Conservation (phyloP, 345 rosid genomes). For the Dovyalis caffra region DNA sequence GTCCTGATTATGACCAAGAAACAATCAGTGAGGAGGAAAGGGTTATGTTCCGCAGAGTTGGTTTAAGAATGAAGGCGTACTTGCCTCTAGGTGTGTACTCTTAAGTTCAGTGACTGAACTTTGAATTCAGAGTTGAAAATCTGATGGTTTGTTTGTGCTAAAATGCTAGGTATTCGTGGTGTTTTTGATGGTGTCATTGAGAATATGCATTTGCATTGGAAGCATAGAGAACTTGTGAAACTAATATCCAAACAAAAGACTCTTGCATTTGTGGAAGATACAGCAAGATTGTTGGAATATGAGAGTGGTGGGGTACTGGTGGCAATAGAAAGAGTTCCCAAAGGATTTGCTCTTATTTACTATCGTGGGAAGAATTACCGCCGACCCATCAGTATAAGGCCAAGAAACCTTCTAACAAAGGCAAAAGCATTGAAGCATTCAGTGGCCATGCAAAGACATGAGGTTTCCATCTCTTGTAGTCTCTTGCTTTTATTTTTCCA, state of each 20-base stretch:
- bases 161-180: conserved; percentile 86
- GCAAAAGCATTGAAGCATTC: conserved; percentile 96
- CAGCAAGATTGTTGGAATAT: conserved; percentile 81
- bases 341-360: conserved; percentile 85
- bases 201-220: conserved; percentile 99
- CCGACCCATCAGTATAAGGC: conserved; percentile 84
- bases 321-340: conserved; percentile 88
- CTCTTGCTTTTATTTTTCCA: not conserved
- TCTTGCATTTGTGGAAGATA: conserved; percentile 87
- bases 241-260: conserved; percentile 90
- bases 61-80: conserved; percentile 91
- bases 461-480: conserved; percentile 48
- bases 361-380: conserved; percentile 94
- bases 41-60: conserved; percentile 85
- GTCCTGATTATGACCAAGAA: conserved; percentile 98
- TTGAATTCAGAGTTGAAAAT: conserved; percentile 6
- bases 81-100: conserved; percentile 76
- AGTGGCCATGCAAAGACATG: conserved; percentile 93
- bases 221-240: conserved; percentile 96
- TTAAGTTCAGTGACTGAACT: conserved; percentile 6
- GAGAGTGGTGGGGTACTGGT: conserved; percentile 98
- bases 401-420: conserved; percentile 90
- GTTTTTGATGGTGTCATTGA: conserved; percentile 97
- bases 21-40: conserved; percentile 92
- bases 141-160: conserved; percentile 19